Conservation (phyloP, 2,329 filamentous ascomycete species). For the Aureobasidium leucospermi region DNA sequence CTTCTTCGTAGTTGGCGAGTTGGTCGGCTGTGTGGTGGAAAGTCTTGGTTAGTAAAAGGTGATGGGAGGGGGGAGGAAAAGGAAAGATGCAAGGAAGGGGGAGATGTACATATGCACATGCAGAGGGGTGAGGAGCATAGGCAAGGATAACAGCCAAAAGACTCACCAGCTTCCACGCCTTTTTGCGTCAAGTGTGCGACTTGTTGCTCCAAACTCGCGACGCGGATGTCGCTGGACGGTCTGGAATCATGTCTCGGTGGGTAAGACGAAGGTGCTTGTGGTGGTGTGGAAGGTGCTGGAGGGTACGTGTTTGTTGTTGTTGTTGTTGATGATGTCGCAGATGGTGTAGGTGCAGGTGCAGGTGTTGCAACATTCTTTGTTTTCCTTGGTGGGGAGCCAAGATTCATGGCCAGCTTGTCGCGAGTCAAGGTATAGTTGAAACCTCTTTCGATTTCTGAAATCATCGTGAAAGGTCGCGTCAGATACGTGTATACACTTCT, state of each 20-base stretch:
- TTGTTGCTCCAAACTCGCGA: not conserved
- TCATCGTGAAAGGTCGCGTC: not conserved
- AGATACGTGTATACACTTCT: not conserved
- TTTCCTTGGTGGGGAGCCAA: conserved; percentile 7
- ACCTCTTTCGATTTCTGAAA: conserved; percentile 1
- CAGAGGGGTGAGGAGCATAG: not conserved
- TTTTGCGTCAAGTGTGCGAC: not conserved
- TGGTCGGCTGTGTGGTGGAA: conserved; percentile 25
- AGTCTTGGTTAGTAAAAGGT: not conserved
- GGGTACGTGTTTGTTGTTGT: not conserved
- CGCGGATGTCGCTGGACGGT: not conserved
- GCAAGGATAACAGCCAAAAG: conserved; percentile 6
- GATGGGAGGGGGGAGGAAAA: not conserved
- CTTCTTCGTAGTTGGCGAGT: conserved; percentile 73
- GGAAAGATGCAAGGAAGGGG: not conserved
- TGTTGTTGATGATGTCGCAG: not conserved
- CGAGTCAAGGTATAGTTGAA: conserved; percentile 10
- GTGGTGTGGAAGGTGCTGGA: not conserved
- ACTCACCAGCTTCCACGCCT: conserved; percentile 7
- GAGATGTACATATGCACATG: conserved; percentile 10
- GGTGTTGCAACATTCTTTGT: not conserved
- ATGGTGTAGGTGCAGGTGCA: not conserved
- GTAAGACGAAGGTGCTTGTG: not conserved
- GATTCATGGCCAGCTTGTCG: conserved; percentile 8
- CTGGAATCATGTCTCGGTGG: not conserved